Base-by-base conservation (phyloP, 768 basidiomycete genomes). In the Mycena belliarum region DNA sequence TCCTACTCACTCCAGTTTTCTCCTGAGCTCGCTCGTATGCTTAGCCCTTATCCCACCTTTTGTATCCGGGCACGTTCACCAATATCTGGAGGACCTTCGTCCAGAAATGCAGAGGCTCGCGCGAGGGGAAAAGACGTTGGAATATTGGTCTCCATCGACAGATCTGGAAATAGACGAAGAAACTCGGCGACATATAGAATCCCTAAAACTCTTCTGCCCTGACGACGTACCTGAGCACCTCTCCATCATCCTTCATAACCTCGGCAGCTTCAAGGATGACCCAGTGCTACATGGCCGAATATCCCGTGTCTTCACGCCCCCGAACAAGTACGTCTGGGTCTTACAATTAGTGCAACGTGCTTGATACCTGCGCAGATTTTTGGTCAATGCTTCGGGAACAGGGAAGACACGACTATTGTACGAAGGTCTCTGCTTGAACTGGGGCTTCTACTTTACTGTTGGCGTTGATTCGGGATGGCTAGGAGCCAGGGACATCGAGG, bases 321-420 rank as follows among this genome's bases (percentile, higher is more conserved):
- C 44, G 44, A 14, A 32, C 14, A 14, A 7, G 6, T 45, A 4
- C 20, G 16, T 15, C 18, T 7, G 3, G 15, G 16, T 15, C n/a
- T 12, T 48, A 28, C 26, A 43, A 23, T 11, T 7, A 20, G 3
- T 21, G 4, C 14, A 3, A 11, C 9, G 23, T 10, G 29, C 28
- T 35, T n/a, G 33, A n/a, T 35, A 18, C 24, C 3, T n/a, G n/a
- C n/a, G n/a, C 32, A 48, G 47, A 11, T 35, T 48, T 12, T 16
- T 50, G 15, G 49, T 57, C 24, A 65, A 63, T 46, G 51, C 62
- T 26, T 60, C 62, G 10, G 62, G 58, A 6, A 37, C 35, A 4
- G 35, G 6, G 18, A 37, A 37, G 35, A 37, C 35, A 37, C 35
- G 35, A 4, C 35, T 37, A 15, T 37, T 37, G 35, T 37, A 37